phyloP scores from a whole-genome alignment of 2,329 filamentous ascomycete species.

The Botrytis pseudocinerea region DNA sequence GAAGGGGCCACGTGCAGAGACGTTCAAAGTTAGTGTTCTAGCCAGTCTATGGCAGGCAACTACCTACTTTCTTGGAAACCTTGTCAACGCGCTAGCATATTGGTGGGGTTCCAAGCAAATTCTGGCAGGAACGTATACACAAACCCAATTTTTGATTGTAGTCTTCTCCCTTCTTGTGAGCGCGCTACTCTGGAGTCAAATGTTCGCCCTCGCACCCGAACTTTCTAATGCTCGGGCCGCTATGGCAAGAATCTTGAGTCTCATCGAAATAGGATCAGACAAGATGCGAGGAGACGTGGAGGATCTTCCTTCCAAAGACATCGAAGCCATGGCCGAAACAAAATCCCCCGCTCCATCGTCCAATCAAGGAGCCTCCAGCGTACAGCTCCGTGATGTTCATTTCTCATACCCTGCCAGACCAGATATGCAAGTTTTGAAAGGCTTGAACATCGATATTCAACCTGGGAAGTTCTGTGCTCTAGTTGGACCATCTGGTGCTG shows the following conservation, averaged over 20 bases:
- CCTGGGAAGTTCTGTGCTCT: conserved; percentile 63
- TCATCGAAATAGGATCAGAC: conserved; percentile 49
- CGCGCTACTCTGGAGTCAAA: conserved; percentile 70
- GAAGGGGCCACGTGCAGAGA: conserved; percentile 55
- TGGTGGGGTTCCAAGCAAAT: conserved; percentile 78
- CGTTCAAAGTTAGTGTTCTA: conserved; percentile 52
- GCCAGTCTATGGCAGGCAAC: conserved; percentile 49
- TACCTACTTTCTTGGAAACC: conserved; percentile 60
- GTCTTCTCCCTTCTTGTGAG: conserved; percentile 69
- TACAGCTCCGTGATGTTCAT: conserved; percentile 58
- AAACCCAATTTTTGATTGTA: conserved; percentile 72
- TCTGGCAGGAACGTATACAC: conserved; percentile 60
- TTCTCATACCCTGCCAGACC: conserved; percentile 68
- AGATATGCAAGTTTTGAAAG: conserved; percentile 56
- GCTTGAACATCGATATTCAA: conserved; percentile 56
- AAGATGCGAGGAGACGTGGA: conserved; percentile 28
- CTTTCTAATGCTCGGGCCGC: conserved; percentile 65
- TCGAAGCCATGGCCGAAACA: conserved; percentile 44
- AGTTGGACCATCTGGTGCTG: conserved; percentile 65
- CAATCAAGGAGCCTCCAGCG: conserved; percentile 32
- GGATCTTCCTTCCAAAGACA: conserved; percentile 38
- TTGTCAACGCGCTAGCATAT: conserved; percentile 73
- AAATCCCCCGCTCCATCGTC: conserved; percentile 12
- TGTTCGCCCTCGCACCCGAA: conserved; percentile 74
- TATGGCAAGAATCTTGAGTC: conserved; percentile 56